These are phyloP conservation scores for Yamadazyma dendronema DNA, from an alignment of 1,139 yeast genomes.

Conservation along the genomic window DNA sequence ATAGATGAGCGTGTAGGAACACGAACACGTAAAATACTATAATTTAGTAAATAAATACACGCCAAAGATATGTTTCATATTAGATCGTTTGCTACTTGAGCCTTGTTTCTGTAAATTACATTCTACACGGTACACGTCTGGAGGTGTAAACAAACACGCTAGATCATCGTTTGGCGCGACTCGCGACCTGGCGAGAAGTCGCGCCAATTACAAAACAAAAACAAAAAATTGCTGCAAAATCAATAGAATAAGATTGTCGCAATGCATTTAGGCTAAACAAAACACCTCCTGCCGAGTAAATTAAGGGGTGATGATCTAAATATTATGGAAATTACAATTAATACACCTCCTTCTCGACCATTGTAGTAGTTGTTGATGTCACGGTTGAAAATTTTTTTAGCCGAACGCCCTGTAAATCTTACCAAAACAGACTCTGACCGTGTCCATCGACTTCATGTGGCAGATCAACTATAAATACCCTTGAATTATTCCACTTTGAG, in stretches of 20 bases:
- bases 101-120: background rate
- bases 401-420: background rate
- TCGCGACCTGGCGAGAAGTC: slow-evolving; percentile 3
- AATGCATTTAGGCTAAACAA: background rate
- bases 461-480: slow-evolving; percentile 13
- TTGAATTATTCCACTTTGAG: slow-evolving; percentile 13
- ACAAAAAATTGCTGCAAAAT: background rate
- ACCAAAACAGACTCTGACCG: background rate
- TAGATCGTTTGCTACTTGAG: too few relatives aligned
- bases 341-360: slow-evolving; percentile 2
- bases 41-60: too few relatives aligned
- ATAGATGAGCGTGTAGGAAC: background rate
- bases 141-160: background rate
- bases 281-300: slow-evolving; percentile 1
- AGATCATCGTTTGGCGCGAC: background rate
- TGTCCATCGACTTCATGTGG: background rate
- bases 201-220: slow-evolving; percentile 1
- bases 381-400: background rate
- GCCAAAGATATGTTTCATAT: too few relatives aligned
- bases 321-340: slow-evolving; percentile 2
- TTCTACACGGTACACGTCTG: background rate
- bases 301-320: slow-evolving; percentile 4
- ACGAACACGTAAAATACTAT: background rate
- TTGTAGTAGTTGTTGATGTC: background rate
- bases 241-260: background rate